Base-by-base conservation (phyloP, 2,329 filamentous ascomycete genomes). In the Trichoderma polysporum region DNA sequence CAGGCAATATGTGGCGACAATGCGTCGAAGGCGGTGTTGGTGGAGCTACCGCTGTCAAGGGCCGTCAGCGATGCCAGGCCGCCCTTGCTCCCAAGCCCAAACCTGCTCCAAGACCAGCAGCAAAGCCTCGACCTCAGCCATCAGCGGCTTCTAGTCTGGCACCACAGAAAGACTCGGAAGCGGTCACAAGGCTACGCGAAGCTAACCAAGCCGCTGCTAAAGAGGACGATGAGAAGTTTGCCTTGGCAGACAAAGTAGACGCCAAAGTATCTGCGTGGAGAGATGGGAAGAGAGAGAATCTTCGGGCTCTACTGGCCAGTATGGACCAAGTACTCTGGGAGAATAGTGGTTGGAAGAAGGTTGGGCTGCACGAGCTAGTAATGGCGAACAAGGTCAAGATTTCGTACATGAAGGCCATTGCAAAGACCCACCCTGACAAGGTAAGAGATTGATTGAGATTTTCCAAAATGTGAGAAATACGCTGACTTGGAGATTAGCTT, bases 361-460 rank as follows among this genome's bases (percentile, higher is more conserved):
- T 98, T 66, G 93, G 93, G 35, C 88, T 99, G 88, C 90, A 94
- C 70, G 95, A 99, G 81, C 79, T 99, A 72, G 91, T 99, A 61
- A 86, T 97, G 85, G 89, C 93, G 37, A 93, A 92, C 72, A 97
- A 94, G 84, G 95, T 98, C 77, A 99, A 99, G 86, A 90, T 99
- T 70, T 85, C 91, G 68, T 99, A 99, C 77, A 98, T 99, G 95
- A 97, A 97, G 86, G 95, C 94, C 6, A 98, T 99, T 85, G 92
- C 90, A 12, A 98, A 97, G 84, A 95, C 95, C 72, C 95, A 99
- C 84, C 95, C 95, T 68, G 95, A 99, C 79, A 99, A 99, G 90
- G 95, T 97, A 33, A 67, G 67, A n/a, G 1, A 41, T 19, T 19
- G n/a, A 2, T 19, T 33, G 37, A 33, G 4, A 8, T 35, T 29